These are phyloP conservation scores for Colletotrichum noveboracense DNA, from an alignment of 2,329 filamentous ascomycete species.

Conservation along the genomic window DNA sequence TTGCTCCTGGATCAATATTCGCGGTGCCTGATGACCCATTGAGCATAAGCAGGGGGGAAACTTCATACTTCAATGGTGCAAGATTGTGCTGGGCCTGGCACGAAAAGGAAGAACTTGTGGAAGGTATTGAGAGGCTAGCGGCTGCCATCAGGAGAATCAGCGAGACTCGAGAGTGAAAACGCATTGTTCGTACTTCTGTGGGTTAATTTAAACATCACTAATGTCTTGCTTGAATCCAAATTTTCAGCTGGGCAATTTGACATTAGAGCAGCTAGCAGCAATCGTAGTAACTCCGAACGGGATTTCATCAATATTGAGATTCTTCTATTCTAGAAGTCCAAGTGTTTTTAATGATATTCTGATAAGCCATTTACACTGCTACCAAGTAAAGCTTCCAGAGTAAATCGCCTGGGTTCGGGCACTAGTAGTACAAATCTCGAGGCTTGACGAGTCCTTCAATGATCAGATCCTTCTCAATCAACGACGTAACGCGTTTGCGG, in stretches of 20 bases:
- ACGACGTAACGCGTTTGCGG: neutral
- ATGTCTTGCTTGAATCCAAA: neutral
- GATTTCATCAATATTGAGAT: neutral
- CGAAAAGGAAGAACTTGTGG: slow-evolving; percentile 66
- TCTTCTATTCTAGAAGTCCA: neutral
- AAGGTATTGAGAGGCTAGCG: slow-evolving; percentile 70
- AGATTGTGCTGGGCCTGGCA: slow-evolving; percentile 78
- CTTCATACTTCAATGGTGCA: slow-evolving; percentile 38
- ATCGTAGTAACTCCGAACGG: neutral
- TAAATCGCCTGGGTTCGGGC: neutral
- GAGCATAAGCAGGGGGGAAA: slow-evolving; percentile 30
- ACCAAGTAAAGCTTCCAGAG: neutral
- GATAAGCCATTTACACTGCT: neutral
- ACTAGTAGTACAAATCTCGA: neutral
- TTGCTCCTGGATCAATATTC: slow-evolving; percentile 63
- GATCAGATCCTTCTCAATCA: neutral
- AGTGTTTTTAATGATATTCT: neutral
- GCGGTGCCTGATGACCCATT: slow-evolving; percentile 41
- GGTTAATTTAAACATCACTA: neutral
- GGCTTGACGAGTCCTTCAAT: neutral
- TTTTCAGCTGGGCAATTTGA: neutral
- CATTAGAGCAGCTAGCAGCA: neutral
- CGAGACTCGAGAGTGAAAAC: neutral
- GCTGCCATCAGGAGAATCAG: neutral
- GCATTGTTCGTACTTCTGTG: neutral